Percentiles rank a stretch among this genome's conserved stretches.
phyloP scores from a whole-genome alignment of 768 basidiomycete genomes.

The Pleurotus tuoliensis region DNA sequence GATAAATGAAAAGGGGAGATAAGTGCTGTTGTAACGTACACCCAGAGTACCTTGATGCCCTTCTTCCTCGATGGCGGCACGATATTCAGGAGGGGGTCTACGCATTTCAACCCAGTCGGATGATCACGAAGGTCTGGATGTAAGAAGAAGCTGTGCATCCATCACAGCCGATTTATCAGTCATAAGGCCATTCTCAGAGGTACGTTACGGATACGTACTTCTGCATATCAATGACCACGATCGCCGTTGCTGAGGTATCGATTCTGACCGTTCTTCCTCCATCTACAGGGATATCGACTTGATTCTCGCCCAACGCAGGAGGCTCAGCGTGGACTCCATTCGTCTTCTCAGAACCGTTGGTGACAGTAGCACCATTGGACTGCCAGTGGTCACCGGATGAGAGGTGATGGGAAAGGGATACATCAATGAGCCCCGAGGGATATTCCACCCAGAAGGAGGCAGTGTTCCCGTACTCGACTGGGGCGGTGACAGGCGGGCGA shows the following conservation, averaged over 20 bases:
- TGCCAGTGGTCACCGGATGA: slow-evolving; percentile 6
- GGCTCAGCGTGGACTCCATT: slow-evolving; percentile 7
- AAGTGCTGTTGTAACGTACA: slow-evolving; percentile 32
- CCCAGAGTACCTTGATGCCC: slow-evolving; percentile 60
- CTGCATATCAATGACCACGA: slow-evolving; percentile 73
- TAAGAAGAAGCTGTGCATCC: slow-evolving; percentile 50
- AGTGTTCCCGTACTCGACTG: slow-evolving; percentile 52
- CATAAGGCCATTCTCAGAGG: not conserved
- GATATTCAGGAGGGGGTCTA: slow-evolving; percentile 47
- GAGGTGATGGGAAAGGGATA: slow-evolving; percentile 47
- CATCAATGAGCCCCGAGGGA: slow-evolving; percentile 58
- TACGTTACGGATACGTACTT: slow-evolving; percentile 39
- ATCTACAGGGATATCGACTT: slow-evolving; percentile 53
- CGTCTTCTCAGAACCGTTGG: not conserved
- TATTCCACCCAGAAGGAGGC: slow-evolving; percentile 67
- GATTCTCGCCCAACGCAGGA: slow-evolving; percentile 30
- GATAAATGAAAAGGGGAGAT: not conserved
- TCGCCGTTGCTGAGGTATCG: slow-evolving; percentile 43
- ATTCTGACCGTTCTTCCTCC: slow-evolving; percentile 49
- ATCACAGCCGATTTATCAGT: not conserved
- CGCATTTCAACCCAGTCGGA: slow-evolving; percentile 52
- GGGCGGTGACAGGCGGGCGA: slow-evolving; percentile 38
- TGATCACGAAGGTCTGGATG: slow-evolving; percentile 57
- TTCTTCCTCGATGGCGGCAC: slow-evolving; percentile 44
- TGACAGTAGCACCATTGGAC: slow-evolving; percentile 14